These are phyloP conservation scores for Pyrrhoderma lamaoense DNA, from an alignment of 1,284 basidiomycete species.

Conservation along the genomic window DNA sequence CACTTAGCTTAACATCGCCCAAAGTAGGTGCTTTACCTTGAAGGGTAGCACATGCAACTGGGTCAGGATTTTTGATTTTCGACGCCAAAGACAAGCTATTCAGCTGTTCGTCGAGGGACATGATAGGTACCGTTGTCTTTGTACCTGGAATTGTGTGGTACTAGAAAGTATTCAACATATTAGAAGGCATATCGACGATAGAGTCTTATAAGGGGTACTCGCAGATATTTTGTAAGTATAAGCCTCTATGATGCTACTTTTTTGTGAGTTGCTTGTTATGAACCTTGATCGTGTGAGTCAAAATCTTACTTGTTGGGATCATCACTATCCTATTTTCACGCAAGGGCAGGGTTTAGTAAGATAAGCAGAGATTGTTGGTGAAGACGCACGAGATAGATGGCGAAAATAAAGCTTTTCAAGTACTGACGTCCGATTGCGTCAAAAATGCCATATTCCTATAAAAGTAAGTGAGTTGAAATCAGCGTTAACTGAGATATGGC, in stretches of 20 bases:
- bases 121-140: conserved; percentile 19
- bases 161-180: conserved; percentile 8
- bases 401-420: conserved; percentile 73
- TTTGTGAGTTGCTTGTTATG: too few species aligned
- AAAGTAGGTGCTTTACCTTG: conserved; percentile 23
- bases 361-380: background rate
- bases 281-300: too few species aligned
- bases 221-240: conserved; percentile 79
- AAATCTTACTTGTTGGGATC: conserved; percentile 66
- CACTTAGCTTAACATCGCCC: conserved; percentile 22
- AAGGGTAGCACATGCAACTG: conserved; percentile 17
- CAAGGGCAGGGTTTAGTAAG: too few species aligned
- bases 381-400: conserved; percentile 61
- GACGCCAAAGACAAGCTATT: conserved; percentile 15
- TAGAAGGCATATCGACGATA: background rate
- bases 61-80: conserved; percentile 10
- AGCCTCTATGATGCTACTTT: conserved; percentile 73
- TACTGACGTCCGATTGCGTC: conserved; percentile 73
- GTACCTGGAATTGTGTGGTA: conserved; percentile 22
- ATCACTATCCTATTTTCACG: conserved; percentile 52
- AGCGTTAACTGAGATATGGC: conserved; percentile 17
- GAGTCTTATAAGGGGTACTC: conserved; percentile 17
- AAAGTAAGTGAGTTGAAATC: background rate
- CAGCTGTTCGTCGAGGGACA: conserved; percentile 21
- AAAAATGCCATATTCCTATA: conserved; percentile 72